Percentiles rank a stretch among this genome's conserved stretches.
Conservation (phyloP, 345 rosid species). For the Combretum micranthum region DNA sequence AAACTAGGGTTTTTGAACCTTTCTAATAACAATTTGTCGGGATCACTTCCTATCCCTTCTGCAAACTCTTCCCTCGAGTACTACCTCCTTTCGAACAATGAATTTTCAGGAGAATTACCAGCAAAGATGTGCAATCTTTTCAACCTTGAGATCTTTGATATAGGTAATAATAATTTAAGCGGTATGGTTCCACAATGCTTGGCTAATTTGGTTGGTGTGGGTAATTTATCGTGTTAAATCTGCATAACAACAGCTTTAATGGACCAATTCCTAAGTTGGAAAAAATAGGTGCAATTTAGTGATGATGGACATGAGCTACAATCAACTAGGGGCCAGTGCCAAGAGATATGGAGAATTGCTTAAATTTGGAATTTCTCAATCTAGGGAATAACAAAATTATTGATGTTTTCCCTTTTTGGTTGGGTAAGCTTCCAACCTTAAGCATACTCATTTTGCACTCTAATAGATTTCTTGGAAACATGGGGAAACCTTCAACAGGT, state of each 20-base stretch:
- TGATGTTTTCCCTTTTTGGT: conserved; percentile 20
- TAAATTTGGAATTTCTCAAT: conserved; percentile 2
- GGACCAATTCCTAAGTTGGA: background rate
- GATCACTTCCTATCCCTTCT: conserved; percentile 10
- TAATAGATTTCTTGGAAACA: conserved; percentile 4
- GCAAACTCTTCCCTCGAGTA: background rate
- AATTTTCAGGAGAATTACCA: conserved; percentile 9
- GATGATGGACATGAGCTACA: conserved; percentile 3
- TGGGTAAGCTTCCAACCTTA: conserved; percentile 11
- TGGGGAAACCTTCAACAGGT: background rate
- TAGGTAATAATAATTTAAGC: conserved; percentile 8
- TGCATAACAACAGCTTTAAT: background rate
- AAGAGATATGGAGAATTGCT: background rate
- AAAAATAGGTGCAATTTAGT: background rate
- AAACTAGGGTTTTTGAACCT: background rate
- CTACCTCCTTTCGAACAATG: conserved; percentile 4
- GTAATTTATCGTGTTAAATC: conserved; percentile 4
- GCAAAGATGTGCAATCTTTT: conserved; percentile 6
- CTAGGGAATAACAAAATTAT: conserved; percentile 8
- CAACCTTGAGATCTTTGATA: background rate
- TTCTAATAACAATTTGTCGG: conserved; percentile 7
- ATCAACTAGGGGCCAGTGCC: background rate
- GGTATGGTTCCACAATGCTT: conserved; percentile 16
- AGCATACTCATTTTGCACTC: conserved; percentile 2
- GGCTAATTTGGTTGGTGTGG: conserved; percentile 1